Evolutionary conservation across 805 yeast species (phyloP), one percentile per base, ranked within the genome.

Genomic region (Wickerhamomyces xylosicus): DNA sequence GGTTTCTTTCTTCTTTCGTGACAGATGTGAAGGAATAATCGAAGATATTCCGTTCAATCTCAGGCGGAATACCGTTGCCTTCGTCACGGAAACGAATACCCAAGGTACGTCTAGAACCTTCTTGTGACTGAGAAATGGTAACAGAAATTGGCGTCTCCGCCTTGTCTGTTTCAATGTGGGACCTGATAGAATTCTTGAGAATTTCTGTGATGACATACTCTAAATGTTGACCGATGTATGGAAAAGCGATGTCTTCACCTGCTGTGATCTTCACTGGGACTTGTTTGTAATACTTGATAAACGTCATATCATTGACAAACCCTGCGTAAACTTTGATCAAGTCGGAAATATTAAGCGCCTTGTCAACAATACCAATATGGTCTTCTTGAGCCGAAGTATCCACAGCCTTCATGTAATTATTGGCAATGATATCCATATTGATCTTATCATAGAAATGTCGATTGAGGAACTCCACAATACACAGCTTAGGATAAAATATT

Each of bases 131-230:
- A 5, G 43, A 40, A 3, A 77, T 62, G 3, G 79, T 67, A 1
- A 69, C 65, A 11, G 62, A 46, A 2, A 78, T 59, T 9, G 82
- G 80, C 2, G 35, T 37, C 4, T 53, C 55, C 2, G 45, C 38
- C 27, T 52, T 46, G 17, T 63, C 54, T 40, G 74, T 74, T 56
- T 90, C 97, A 38, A 90, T 80, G 39, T 84, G 87, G 0, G 98
- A 95, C 39, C 96, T 64, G 45, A 82, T 78, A 5, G 95, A 74
- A 58, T 90, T 90, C 59, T 90, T 90, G 48, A 90, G 67, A 17
- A 90, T 62, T 61, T 90, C 98, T 18, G 85, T 85, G 41, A 87
- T 66, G 36, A 90, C 77, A 54, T 92, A 90, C 55, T 90, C 96
- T 38, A 92, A 59, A 55, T 89, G 95, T 34, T 80, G 79, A 17